These are phyloP conservation scores for Aspergillus aculeatus DNA, from an alignment of 2,329 filamentous ascomycete genomes.

Conservation along the genomic window DNA sequence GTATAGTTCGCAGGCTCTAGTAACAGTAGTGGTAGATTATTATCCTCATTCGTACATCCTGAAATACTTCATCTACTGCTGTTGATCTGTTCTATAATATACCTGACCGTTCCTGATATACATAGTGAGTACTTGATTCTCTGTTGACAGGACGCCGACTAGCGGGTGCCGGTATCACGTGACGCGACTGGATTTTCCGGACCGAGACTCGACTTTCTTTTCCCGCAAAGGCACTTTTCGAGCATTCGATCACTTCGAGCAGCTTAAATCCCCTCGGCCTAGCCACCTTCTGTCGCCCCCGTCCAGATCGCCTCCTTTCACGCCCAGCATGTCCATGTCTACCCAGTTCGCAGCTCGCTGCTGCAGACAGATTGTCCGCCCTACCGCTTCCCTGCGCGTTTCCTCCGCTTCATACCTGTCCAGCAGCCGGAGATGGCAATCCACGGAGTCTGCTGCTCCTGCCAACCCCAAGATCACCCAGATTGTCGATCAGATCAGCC, in stretches of 20 bases:
- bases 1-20: not conserved
- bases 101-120: not conserved
- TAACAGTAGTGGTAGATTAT: slow-evolving; percentile 6
- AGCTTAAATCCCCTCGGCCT: slow-evolving; percentile 12
- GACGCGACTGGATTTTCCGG: slow-evolving; percentile 34
- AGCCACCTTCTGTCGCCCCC: slow-evolving; percentile 5
- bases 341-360: slow-evolving; percentile 43
- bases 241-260: slow-evolving; percentile 13
- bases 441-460: slow-evolving; percentile 66
- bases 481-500: slow-evolving; percentile 98
- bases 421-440: slow-evolving; percentile 76
- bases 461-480: slow-evolving; percentile 85
- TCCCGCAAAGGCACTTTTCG: slow-evolving; percentile 20
- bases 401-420: slow-evolving; percentile 41
- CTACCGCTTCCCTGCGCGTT: slow-evolving; percentile 43
- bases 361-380: slow-evolving; percentile 44
- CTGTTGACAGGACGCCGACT: not conserved
- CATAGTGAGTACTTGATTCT: not conserved
- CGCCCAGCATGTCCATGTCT: slow-evolving; percentile 40
- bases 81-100: not conserved
- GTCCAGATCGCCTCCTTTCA: slow-evolving; percentile 3
- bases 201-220: slow-evolving; percentile 31
- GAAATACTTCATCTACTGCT: not conserved
- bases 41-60: not conserved
- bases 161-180: slow-evolving; percentile 24